phyloP scores from a whole-genome alignment of 768 basidiomycete genomes.

The Hemileccinum rubropunctum region DNA sequence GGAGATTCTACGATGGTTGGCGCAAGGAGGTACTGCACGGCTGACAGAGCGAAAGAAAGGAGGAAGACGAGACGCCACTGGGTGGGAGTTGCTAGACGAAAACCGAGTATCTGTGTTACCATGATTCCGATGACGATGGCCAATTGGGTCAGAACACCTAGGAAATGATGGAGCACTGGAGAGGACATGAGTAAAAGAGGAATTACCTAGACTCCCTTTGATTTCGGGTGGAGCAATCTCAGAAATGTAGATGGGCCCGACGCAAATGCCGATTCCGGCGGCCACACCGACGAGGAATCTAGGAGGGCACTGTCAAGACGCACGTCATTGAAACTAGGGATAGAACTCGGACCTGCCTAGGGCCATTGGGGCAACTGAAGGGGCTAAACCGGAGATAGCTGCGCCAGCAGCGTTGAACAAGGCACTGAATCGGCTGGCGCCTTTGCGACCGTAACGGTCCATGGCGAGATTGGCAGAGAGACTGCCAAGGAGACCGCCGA shows the following conservation, averaged over 20 bases:
- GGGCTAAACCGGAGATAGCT: slow-evolving; percentile 61
- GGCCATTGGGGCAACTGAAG: slow-evolving; percentile 51
- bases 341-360: slow-evolving; percentile 58
- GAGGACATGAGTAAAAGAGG: not conserved
- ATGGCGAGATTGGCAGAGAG: slow-evolving; percentile 63
- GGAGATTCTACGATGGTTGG: slow-evolving; percentile 67
- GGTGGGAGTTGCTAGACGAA: slow-evolving; percentile 62
- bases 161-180: not conserved
- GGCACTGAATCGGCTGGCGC: slow-evolving; percentile 60
- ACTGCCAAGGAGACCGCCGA: slow-evolving; percentile 84
- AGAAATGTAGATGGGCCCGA: slow-evolving; percentile 82
- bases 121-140: slow-evolving; percentile 85
- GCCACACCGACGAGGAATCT: slow-evolving; percentile 69
- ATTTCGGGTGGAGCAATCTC: slow-evolving; percentile 80
- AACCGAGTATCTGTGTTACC: slow-evolving; percentile 76
- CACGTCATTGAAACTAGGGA: not conserved
- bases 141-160: slow-evolving; percentile 79
- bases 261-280: slow-evolving; percentile 70
- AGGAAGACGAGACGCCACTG: slow-evolving; percentile 72
- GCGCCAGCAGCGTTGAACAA: slow-evolving; percentile 56
- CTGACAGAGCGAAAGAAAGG: slow-evolving; percentile 55
- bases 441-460: slow-evolving; percentile 69
- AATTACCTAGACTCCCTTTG: slow-evolving; percentile 67
- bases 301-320: slow-evolving; percentile 1
- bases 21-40: slow-evolving; percentile 55